Evolutionary conservation across 78 protist genomes (phyloP).

Genomic region (Capsaspora owczarzaki): DNA sequence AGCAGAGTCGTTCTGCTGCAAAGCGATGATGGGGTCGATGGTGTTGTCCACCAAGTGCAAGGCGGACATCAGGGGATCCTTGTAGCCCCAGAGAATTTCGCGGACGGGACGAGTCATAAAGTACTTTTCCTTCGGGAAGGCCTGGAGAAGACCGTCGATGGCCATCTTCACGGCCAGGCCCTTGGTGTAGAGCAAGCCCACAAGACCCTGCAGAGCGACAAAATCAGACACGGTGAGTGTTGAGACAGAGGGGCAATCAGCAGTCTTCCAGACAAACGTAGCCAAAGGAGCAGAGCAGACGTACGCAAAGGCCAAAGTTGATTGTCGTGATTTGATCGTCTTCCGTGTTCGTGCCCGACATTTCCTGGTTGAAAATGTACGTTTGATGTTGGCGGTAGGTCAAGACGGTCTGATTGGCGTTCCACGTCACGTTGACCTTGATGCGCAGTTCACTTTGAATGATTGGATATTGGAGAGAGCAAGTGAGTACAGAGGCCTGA

Average conservation of each 20-base stretch:
- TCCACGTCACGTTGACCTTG: background rate
- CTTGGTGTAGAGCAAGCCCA: no score
- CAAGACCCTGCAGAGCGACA: no score
- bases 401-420: background rate
- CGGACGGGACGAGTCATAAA: background rate
- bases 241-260: no score
- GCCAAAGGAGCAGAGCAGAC: no score
- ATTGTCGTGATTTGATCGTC: background rate
- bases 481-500: background rate
- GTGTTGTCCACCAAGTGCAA: background rate
- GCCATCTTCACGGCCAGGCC: no score
- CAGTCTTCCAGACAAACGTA: no score
- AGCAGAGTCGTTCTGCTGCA: background rate
- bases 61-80: background rate
- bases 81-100: background rate
- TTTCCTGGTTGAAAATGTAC: background rate
- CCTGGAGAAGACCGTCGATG: background rate
- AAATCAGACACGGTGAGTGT: no score
- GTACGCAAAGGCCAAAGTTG: no score
- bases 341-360: background rate
- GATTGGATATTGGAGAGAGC: background rate
- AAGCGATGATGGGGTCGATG: background rate
- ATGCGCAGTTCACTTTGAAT: background rate
- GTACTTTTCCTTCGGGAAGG: background rate
- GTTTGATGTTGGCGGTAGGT: background rate